Evolutionary conservation across 2,329 filamentous ascomycete species (phyloP).

Genomic region (Hortaea sp.): DNA sequence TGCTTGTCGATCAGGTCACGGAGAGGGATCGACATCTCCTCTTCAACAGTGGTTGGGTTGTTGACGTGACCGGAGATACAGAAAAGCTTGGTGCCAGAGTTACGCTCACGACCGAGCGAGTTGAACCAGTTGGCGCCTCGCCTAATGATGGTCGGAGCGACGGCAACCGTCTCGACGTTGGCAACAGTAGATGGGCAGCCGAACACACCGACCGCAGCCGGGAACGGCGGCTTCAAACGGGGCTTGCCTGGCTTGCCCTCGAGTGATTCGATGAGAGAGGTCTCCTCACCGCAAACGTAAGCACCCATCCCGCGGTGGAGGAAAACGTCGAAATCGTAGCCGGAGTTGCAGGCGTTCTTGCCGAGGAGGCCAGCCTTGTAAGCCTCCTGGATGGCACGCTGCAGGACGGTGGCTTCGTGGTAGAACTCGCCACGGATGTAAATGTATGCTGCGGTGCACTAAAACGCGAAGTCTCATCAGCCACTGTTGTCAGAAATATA

Average conservation of each 20-base stretch:
- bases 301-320: conserved; percentile 94
- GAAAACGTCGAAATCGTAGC: conserved; percentile 97
- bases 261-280: conserved; percentile 91
- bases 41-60: conserved; percentile 94
- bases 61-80: conserved; percentile 99
- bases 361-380: conserved; percentile 91
- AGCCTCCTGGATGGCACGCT: conserved; percentile 93
- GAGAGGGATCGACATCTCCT: conserved; percentile 97
- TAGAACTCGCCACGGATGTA: conserved; percentile 99
- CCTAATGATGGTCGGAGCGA: conserved; percentile 89
- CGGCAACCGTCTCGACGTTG: conserved; percentile 95
- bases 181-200: conserved; percentile 96
- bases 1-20: conserved; percentile 96
- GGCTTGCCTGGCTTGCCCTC: conserved; percentile 99
- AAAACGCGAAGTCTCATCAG: background rate
- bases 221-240: conserved; percentile 96
- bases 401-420: conserved; percentile 84
- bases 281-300: conserved; percentile 97
- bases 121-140: conserved; percentile 91
- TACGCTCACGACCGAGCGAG: conserved; percentile 86
- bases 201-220: conserved; percentile 91
- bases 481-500: background rate
- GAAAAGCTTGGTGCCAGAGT: conserved; percentile 94
- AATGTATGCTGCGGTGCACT: conserved; percentile 90
- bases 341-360: conserved; percentile 94